These are phyloP conservation scores for Salisapilia sapeloensis DNA, from an alignment of 352 stramenopile genomes.

Conservation along the genomic window DNA sequence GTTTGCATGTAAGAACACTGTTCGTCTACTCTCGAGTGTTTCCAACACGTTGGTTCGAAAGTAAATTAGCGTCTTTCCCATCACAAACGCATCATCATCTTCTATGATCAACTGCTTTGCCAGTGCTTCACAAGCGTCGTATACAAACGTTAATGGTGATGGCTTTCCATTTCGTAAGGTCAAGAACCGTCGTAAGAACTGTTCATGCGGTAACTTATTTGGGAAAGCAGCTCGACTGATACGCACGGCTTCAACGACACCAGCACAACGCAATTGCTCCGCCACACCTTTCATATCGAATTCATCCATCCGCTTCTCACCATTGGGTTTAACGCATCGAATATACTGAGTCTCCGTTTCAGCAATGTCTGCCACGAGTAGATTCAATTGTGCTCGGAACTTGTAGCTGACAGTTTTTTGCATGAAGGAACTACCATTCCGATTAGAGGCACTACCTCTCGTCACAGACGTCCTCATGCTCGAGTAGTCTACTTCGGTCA, in stretches of 20 bases:
- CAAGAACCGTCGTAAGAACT: slow-evolving; percentile 70
- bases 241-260: slow-evolving; percentile 82
- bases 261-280: slow-evolving; percentile 77
- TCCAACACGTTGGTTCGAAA: slow-evolving; percentile 89
- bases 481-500: slow-evolving; percentile 30
- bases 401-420: slow-evolving; percentile 81
- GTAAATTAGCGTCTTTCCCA: slow-evolving; percentile 85
- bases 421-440: slow-evolving; percentile 74
- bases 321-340: slow-evolving; percentile 86
- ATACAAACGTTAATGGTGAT: slow-evolving; percentile 10
- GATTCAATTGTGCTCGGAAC: slow-evolving; percentile 76
- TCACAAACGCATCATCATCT: slow-evolving; percentile 33
- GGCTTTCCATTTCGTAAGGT: slow-evolving; percentile 31
- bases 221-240: slow-evolving; percentile 81
- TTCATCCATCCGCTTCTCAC: slow-evolving; percentile 38
- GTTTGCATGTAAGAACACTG: slow-evolving; percentile 48
- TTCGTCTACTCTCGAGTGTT: slow-evolving; percentile 66
- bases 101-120: slow-evolving; percentile 22
- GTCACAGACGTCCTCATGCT: slow-evolving; percentile 1
- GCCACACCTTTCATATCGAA: slow-evolving; percentile 81
- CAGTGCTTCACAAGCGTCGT: slow-evolving; percentile 44
- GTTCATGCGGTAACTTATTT: slow-evolving; percentile 90
- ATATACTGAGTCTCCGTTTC: slow-evolving; percentile 80
- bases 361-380: slow-evolving; percentile 78
- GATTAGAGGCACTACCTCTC: slow-evolving; percentile 3